A percentile compares a stretch with the other conserved stretches of the same genome.
phyloP scores from a whole-genome alignment of 768 basidiomycete species.

The Naganishia kalamii region DNA sequence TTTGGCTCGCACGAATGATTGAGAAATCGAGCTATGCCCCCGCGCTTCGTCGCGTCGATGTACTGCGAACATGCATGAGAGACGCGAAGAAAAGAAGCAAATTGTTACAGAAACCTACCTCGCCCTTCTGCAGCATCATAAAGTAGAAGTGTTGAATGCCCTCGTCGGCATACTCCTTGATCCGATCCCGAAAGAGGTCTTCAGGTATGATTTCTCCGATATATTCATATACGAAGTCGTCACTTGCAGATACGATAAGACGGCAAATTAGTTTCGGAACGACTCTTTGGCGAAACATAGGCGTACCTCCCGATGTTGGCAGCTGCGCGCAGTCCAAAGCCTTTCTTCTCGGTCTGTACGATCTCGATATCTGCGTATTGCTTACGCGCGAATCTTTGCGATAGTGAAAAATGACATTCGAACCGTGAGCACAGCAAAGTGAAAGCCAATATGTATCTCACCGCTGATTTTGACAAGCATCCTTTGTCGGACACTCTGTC shows the following conservation, averaged over 20 bases:
- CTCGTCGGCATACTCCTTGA: constrained; percentile 86
- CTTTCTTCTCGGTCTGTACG: constrained; percentile 90
- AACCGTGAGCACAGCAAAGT: not conserved
- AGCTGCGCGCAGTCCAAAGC: constrained; percentile 80
- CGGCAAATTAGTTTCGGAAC: not conserved
- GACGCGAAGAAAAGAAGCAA: not conserved
- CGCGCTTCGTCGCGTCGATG: constrained; percentile 95
- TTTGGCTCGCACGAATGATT: constrained; percentile 98
- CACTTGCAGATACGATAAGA: constrained; percentile 52
- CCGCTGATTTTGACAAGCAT: constrained; percentile 89
- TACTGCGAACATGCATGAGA: constrained; percentile 53
- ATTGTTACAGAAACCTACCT: constrained; percentile 54
- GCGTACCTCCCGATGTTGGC: constrained; percentile 48
- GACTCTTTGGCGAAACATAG: not conserved
- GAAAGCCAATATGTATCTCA: constrained; percentile 47
- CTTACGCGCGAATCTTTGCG: constrained; percentile 70
- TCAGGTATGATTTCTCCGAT: constrained; percentile 92
- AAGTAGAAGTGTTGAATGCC: constrained; percentile 97
- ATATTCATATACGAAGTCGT: constrained; percentile 92
- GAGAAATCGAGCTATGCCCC: constrained; percentile 92
- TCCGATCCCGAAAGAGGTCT: constrained; percentile 78
- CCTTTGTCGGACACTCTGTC: constrained; percentile 76
- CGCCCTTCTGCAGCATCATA: constrained; percentile 98
- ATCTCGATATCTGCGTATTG: constrained; percentile 82
- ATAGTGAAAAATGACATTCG: not conserved